Evolutionary conservation across 768 basidiomycete species (phyloP).

Genomic region (Favolaschia claudopus): DNA sequence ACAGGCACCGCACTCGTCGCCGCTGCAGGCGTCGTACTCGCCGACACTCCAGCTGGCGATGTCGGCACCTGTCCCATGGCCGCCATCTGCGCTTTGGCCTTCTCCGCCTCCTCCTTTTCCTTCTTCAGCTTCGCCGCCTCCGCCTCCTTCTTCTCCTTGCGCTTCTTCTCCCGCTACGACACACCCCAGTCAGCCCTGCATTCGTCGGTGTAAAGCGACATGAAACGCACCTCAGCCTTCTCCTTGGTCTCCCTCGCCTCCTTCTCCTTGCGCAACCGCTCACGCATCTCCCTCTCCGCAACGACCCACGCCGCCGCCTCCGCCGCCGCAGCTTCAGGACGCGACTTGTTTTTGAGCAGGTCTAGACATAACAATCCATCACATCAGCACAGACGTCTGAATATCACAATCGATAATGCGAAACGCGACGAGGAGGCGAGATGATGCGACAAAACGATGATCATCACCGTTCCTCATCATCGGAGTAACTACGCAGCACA

Average conservation of each 20-base stretch:
- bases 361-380: slow-evolving; percentile 49
- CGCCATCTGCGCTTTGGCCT: slow-evolving; percentile 59
- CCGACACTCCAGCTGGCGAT: not conserved
- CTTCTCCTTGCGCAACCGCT: slow-evolving; percentile 76
- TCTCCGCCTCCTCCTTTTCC: slow-evolving; percentile 70
- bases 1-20: not conserved
- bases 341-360: slow-evolving; percentile 83
- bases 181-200: not conserved
- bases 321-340: slow-evolving; percentile 77
- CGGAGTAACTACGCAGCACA: slow-evolving; percentile 15
- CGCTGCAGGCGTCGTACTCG: too few species aligned
- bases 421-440: slow-evolving; percentile 10
- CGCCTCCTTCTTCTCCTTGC: slow-evolving; percentile 62
- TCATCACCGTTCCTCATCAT: too few species aligned
- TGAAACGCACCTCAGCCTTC: slow-evolving; percentile 64
- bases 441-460: not conserved
- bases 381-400: slow-evolving; percentile 23
- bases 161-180: slow-evolving; percentile 54
- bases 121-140: slow-evolving; percentile 67
- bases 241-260: slow-evolving; percentile 74
- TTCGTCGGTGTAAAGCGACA: not conserved
- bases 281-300: slow-evolving; percentile 77
- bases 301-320: slow-evolving; percentile 77
- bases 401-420: slow-evolving; percentile 15
- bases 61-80: slow-evolving; percentile 50